Percentiles rank a stretch among this genome's conserved stretches.
Evolutionary conservation across 305 asterid genomes (phyloP).

Genomic region (Caryopteris hybrid): DNA sequence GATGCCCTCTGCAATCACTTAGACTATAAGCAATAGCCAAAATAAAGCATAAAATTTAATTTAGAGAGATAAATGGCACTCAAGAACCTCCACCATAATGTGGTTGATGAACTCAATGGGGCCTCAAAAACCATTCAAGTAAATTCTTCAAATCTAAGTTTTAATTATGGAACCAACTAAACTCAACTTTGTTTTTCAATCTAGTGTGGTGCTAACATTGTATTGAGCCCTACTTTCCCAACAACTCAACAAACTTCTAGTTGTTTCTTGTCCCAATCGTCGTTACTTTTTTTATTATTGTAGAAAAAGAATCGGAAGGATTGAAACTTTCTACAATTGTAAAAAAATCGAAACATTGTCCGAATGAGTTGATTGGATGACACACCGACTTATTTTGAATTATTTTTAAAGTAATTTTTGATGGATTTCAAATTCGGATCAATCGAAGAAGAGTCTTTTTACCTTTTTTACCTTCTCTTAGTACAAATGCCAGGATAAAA

Average conservation of each 20-base stretch:
- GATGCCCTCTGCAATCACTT: conserved; percentile 10
- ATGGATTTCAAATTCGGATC: too few relatives aligned
- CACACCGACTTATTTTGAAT: too few relatives aligned
- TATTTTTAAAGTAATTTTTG: too few relatives aligned
- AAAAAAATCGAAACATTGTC: too few relatives aligned
- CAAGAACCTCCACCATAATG: conserved; percentile 11
- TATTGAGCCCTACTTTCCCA: not conserved
- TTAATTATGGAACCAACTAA: conserved; percentile 14
- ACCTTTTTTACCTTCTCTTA: too few relatives aligned
- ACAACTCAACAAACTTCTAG: not conserved
- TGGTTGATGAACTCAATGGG: conserved; percentile 2
- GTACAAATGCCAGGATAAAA: too few relatives aligned
- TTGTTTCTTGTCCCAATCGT: not conserved
- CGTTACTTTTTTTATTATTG: not conserved
- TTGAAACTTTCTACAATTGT: too few relatives aligned
- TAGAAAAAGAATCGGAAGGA: too few relatives aligned
- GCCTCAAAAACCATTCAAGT: conserved; percentile 15
- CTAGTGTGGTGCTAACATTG: not conserved
- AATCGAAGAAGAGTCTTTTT: too few relatives aligned
- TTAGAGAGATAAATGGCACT: not conserved
- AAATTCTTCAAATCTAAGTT: conserved; percentile 32
- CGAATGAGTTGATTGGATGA: too few relatives aligned
- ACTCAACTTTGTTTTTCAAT: too few relatives aligned
- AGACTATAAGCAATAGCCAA: conserved; percentile 7
- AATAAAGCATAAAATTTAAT: not conserved